Conservation (phyloP, 305 asterid species). For the Vinca major region DNA sequence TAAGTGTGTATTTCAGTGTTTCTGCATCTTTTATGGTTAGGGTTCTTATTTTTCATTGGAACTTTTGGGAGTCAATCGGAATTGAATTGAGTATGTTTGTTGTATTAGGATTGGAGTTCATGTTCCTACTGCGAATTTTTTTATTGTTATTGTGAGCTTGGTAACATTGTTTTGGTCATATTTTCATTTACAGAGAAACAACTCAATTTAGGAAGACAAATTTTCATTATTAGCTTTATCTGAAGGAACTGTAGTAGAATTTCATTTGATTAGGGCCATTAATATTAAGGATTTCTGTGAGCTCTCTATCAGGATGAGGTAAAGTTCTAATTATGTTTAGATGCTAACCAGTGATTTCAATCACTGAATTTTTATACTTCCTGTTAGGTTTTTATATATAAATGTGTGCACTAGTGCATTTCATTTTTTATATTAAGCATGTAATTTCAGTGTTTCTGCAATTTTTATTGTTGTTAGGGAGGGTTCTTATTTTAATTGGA, state of each 20-base stretch:
- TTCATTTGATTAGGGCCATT: neutral
- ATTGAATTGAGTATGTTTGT: neutral
- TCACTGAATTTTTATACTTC: neutral
- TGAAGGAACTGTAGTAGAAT: neutral
- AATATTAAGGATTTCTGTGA: too few relatives aligned
- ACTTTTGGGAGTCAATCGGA: neutral
- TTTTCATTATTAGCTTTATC: neutral
- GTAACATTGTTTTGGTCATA: neutral
- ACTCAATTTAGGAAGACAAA: too few relatives aligned
- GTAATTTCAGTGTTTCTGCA: neutral
- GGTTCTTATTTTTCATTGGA: neutral
- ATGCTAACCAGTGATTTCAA: neutral
- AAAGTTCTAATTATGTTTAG: too few relatives aligned
- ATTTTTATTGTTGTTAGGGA: constrained; percentile 3
- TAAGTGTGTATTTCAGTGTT: neutral
- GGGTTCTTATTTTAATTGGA: neutral
- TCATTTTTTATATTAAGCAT: neutral
- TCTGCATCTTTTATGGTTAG: neutral
- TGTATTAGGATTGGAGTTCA: too few relatives aligned
- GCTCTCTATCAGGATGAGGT: too few relatives aligned
- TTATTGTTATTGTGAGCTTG: neutral
- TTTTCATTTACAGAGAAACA: neutral
- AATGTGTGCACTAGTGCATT: neutral
- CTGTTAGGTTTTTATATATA: neutral
- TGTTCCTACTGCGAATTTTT: neutral